Evolutionary conservation across 148 eudicot species (phyloP), one percentile per base, ranked within the genome.

Genomic region (Vaccinium macrocarpon): DNA sequence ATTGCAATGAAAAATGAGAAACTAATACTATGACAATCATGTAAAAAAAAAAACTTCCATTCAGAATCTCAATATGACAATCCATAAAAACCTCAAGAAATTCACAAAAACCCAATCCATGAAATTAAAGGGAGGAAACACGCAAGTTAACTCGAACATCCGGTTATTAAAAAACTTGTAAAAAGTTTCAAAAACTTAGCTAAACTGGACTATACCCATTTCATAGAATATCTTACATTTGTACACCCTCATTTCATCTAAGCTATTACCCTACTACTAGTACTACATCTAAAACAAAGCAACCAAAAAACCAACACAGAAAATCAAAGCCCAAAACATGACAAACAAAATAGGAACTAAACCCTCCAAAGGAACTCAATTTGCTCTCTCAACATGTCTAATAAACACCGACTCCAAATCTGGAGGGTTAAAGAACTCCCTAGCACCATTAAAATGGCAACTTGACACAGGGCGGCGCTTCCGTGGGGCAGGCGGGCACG

Each of bases 401-500:
- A 84, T 88, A 74, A 93, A 93, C 6, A 93, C 90, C 0, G 90
- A 86, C 68, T 91, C 95, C 89, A 93, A 87, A 81, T 91, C 94
- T 12, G 95, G 94, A 18, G 92, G 89, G 82, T 66, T 89, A 35
- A 93, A 93, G 81, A 88, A 91, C 88, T 88, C 93, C 78, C 86
- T 80, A 16, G 35, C 84, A 1, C 91, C 89, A 50, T 57, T 80
- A 48, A 80, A 84, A 55, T 87, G 84, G 55, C 90, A 86, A 3
- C 85, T 85, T 0, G 86, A 70, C 6, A 76, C 8, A 27, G 93
- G 85, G 61, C 91, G 86, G 70, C 90, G 88, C 88, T 92, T 93
- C 84, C 90, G 89, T 29, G 96, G 96, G 0, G 96, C 90, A 0
- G 90, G 89, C 10, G 96, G 96, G 88, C 96, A 92, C n/a, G 84